These are phyloP conservation scores for Malus sieversii DNA, from an alignment of 306 rosid species.

Conservation along the genomic window DNA sequence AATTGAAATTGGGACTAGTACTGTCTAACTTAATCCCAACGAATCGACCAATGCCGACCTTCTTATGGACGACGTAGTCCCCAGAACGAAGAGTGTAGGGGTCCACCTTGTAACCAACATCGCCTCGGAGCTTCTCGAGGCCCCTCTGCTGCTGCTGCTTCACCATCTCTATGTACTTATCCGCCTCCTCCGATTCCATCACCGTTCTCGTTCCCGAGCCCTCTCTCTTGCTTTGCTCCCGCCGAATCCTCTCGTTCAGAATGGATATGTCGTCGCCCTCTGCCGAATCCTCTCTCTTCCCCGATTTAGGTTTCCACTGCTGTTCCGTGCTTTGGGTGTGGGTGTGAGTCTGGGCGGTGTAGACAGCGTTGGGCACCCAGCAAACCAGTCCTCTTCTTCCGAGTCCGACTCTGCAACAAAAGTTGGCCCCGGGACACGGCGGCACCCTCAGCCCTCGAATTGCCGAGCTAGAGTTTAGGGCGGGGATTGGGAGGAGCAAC, in stretches of 20 bases:
- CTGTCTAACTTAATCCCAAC: slow-evolving; percentile 74
- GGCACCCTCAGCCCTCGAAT: not conserved
- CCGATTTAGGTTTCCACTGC: slow-evolving; percentile 12
- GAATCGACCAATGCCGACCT: slow-evolving; percentile 86
- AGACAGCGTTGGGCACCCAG: slow-evolving; percentile 32
- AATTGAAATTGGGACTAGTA: slow-evolving; percentile 32
- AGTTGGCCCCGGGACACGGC: not conserved
- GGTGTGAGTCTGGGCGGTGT: slow-evolving; percentile 18
- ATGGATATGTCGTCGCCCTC: slow-evolving; percentile 53
- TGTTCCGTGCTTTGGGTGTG: slow-evolving; percentile 15
- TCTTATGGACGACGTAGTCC: slow-evolving; percentile 88
- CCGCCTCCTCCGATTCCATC: slow-evolving; percentile 67
- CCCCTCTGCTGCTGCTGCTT: slow-evolving; percentile 91
- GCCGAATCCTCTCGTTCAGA: slow-evolving; percentile 66
- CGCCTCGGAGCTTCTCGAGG: slow-evolving; percentile 72
- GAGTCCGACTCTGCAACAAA: not conserved
- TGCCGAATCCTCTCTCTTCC: slow-evolving; percentile 14
- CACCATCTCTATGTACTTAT: slow-evolving; percentile 60
- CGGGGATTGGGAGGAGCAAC: slow-evolving; percentile 32
- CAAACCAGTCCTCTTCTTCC: not conserved
- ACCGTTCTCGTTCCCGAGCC: slow-evolving; percentile 22
- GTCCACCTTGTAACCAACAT: slow-evolving; percentile 61
- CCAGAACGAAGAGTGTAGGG: slow-evolving; percentile 84
- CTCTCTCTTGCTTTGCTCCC: slow-evolving; percentile 46
- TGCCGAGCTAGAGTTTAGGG: not conserved